Evolutionary conservation across 495 filamentous ascomycete species (phyloP), one percentile per base, ranked within the genome.

Genomic region (Poronia punctata): DNA sequence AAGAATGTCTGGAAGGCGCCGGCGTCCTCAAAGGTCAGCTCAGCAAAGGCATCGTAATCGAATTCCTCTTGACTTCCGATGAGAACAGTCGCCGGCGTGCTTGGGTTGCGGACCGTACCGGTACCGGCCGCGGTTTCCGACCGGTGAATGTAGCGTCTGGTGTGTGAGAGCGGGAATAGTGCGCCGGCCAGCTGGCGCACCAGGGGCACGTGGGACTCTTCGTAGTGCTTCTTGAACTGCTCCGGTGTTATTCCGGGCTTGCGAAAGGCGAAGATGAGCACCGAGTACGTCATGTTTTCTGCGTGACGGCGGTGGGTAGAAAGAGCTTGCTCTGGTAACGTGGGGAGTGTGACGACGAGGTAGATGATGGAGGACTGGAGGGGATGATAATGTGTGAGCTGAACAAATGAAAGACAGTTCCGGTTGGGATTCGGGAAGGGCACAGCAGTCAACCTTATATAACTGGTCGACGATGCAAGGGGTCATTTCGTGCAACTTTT

Each of bases 151-250:
- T 39, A 39, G 24, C 26, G 37, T 15, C 37, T 15, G 4, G 37
- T 30, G 25, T 39, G 37, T 3, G 37, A 39, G 15, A 39, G 25
- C 9, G 37, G 37, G 14, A 39, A 39, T 12, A 8, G 17, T 15
- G 37, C 24, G 4, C 37, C 25, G 7, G 26, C n/a, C 8, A 39
- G 25, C 7, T 29, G 11, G 24, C 37, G 37, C 9, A 39, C 37
- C 10, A 39, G 21, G 1, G 37, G 37, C 5, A 39, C 25, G 18
- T 39, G 37, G 11, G 2, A 8, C 15, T 26, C 16, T 22, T 39
- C 37, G 16, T 28, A 28, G 18, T 39, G n/a, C 4, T 18, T n/a
- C 14, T 39, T 39, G 25, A 39, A 39, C 8, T 39, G 37, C 37
- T 30, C 24, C 8, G 37, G 37, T 2, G 25, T 39, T 4, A 25